These are phyloP conservation scores for Globisporangium mamillatum DNA, from an alignment of 352 stramenopile genomes.

Conservation along the genomic window DNA sequence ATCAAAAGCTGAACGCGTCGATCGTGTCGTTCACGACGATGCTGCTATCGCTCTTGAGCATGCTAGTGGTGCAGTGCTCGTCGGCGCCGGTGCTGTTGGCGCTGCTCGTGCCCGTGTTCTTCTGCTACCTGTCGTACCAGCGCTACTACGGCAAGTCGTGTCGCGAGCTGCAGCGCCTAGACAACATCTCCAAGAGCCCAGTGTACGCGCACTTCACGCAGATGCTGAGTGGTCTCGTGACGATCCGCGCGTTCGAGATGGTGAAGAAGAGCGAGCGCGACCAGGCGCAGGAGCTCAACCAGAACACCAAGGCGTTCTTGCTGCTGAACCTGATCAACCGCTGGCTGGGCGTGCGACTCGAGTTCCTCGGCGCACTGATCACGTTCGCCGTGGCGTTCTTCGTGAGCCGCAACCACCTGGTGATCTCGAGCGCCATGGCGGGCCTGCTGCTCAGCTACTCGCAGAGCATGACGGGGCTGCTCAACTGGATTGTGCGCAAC, in stretches of 20 bases:
- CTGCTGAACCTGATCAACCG: conserved; percentile 91
- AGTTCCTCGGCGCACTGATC: conserved; percentile 84
- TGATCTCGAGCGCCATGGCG: conserved; percentile 73
- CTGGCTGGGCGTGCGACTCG: conserved; percentile 95
- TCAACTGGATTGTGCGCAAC: conserved; percentile 96
- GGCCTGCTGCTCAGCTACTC: conserved; percentile 95
- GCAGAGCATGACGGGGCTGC: conserved; percentile 86
- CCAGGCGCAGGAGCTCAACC: conserved; percentile 49
- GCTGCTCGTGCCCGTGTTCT: conserved; percentile 61
- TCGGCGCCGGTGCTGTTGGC: conserved; percentile 42
- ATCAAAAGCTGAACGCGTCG: conserved; percentile 51
- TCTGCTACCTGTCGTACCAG: conserved; percentile 65
- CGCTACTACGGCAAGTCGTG: conserved; percentile 66
- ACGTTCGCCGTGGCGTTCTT: conserved; percentile 89
- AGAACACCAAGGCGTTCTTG: conserved; percentile 87
- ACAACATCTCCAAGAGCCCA: conserved; percentile 68
- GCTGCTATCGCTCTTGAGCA: conserved; percentile 46
- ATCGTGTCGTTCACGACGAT: conserved; percentile 47
- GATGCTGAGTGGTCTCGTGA: conserved; percentile 74
- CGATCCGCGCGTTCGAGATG: conserved; percentile 69
- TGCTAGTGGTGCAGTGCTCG: conserved; percentile 48
- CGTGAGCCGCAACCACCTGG: conserved; percentile 54
- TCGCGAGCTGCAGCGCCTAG: conserved; percentile 62
- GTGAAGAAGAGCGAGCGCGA: conserved; percentile 28
- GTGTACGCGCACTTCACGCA: conserved; percentile 93